Evolutionary conservation across 2,329 filamentous ascomycete species (phyloP), one percentile per base, ranked within the genome.

Genomic region (Aotearoamyces nothofagi): DNA sequence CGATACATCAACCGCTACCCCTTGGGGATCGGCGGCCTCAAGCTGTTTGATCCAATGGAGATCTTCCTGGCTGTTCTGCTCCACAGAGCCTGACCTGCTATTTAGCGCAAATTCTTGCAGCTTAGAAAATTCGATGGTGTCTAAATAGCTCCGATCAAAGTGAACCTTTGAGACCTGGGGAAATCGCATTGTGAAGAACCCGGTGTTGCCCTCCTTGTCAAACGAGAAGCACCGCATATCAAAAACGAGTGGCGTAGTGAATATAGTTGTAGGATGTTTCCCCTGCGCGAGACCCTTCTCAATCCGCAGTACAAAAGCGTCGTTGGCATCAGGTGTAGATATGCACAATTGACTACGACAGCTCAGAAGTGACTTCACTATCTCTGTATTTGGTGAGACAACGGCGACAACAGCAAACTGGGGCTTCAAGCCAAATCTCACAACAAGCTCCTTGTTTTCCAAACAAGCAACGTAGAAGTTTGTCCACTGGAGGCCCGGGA

Each of bases 171-270:
- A 63, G 3, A 87, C 69, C 3, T 67, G 61, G 1, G 84, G 78
- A 43, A 92, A 92, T 2, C 84, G 66, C 29, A 83, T 66, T 34
- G 74, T 75, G 58, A 71, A 83, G 43, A 79, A 84, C 1, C 63
- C 61, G 9, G 69, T 72, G 42, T 78, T 75, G 4, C 69, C 65
- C 3, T 67, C 63, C 43, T 76, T 80, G 34, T 83, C 78, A 40
- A 84, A 93, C 1, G 77, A 75, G 36, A 81, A 80, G 30, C 82
- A 86, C 14, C 79, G 62, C 34, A 92, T 58, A 40, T 92, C 86
- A 32, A 84, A 79, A 0, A 93, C 70, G 12, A 82, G 66, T 0
- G 83, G 83, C 0, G 61, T 57, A 5, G 61, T 65, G 48, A 92
- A 92, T 1, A 75, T 51, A 2, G 61, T 52, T 0, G 60, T 57